Percentiles rank a stretch among this genome's conserved stretches.
Conservation (phyloP, 78 protist species). For the Tieghemostelium lacteum region DNA sequence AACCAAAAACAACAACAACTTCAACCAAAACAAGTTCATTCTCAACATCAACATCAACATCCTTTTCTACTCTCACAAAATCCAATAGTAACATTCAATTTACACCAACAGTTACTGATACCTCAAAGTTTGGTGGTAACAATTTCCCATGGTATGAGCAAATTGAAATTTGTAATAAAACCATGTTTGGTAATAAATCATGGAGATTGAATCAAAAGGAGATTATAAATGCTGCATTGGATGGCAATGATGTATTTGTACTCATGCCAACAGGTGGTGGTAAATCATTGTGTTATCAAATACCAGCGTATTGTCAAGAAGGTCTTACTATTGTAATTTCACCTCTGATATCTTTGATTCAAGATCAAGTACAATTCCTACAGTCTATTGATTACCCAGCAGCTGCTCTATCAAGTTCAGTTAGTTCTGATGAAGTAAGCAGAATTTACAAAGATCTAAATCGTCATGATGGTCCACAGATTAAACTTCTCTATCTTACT, state of each 20-base stretch:
- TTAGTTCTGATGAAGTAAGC: neutral
- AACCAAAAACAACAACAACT: neutral
- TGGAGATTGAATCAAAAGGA: constrained; percentile 91
- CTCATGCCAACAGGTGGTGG: constrained; percentile 99
- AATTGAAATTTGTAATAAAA: constrained; percentile 3
- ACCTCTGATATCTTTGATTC: constrained; percentile 98
- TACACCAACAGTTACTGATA: neutral
- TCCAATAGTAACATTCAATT: neutral
- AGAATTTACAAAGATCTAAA: constrained; percentile 12
- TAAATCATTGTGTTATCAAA: constrained; percentile 95
- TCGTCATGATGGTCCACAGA: neutral
- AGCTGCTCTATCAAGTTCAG: constrained; percentile 17
- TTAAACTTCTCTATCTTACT: constrained; percentile 85
- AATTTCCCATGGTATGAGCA: constrained; percentile 55
- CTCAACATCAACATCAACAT: neutral
- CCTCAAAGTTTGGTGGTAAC: neutral
- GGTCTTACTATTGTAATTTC: constrained; percentile 80
- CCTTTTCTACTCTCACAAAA: neutral
- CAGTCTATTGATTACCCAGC: constrained; percentile 1
- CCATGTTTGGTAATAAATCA: constrained; percentile 51
- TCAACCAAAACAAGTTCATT: constrained; percentile 7
- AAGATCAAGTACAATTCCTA: constrained; percentile 94
- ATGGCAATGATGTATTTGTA: constrained; percentile 91
- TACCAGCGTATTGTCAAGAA: constrained; percentile 15
- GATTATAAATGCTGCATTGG: constrained; percentile 90